Evolutionary conservation across 140 eudicot species (phyloP), one percentile per base, ranked within the genome.

Genomic region (Flaveria floridana): DNA sequence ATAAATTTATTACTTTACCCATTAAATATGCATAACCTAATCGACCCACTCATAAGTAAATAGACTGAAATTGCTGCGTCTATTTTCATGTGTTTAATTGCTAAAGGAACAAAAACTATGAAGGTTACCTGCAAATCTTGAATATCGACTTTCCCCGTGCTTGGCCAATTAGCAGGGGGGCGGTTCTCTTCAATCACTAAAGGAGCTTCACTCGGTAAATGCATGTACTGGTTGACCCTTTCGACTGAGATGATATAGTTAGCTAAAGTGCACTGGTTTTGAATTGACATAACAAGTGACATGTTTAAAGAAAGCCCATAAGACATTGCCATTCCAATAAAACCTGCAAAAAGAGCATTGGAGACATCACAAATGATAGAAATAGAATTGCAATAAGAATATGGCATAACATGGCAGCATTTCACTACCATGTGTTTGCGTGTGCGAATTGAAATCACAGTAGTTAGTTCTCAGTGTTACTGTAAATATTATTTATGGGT

Each of bases 321-420:
- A 51, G 97, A 92, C 76, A 92, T 82, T 18, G 96, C 97, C 97
- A 92, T 92, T 79, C 97, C 97, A 77, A 92, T 81, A 81, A 92
- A 92, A 80, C 97, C 97, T 92, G 95, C 77, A 80, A 75, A 58
- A 57, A 6, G 39, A 30, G 28, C 16, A 2, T 64, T 72, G 53
- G 46, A 78, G 62, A 42, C 63, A 61, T 69, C 63, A 12, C 4
- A 30, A 30, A 30, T 3, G 37, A 30, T 3, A 39, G 3, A 52
- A 47, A 15, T 25, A 19, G n/a, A 77, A 48, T 39, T 21, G 51
- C 66, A 21, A 51, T 64, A 55, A 41, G 23, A 19, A 65, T 3
- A 10, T 1, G 65, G 71, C 65, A 64, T 70, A 74, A 62, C 23
- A 28, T 25, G 21, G 44, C 18, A 51, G 37, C 51, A 71, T 48